Evolutionary conservation across 2,329 filamentous ascomycete genomes (phyloP).

Genomic region (Aspergillus oerlinghausenensis): DNA sequence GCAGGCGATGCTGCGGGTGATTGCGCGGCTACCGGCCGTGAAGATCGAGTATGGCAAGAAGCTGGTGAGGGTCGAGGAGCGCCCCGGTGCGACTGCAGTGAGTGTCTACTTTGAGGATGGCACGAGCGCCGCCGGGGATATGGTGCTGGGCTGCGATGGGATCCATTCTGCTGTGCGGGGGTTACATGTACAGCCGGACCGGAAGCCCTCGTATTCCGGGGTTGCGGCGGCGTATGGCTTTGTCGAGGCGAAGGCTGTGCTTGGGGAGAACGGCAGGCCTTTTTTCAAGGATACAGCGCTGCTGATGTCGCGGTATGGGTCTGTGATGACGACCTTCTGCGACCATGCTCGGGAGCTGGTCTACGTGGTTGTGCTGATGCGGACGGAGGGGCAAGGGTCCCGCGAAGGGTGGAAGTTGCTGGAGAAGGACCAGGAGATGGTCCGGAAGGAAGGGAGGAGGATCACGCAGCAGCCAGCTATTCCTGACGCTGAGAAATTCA

Average conservation of each 20-base stretch:
- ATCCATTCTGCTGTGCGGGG: constrained; percentile 2
- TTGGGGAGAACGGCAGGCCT: not conserved
- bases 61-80: not conserved
- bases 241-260: not conserved
- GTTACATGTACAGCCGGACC: not conserved
- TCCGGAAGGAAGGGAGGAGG: not conserved
- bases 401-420: constrained; percentile 8
- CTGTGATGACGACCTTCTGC: constrained; percentile 5
- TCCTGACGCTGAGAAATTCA: not conserved
- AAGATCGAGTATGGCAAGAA: not conserved
- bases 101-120: not conserved
- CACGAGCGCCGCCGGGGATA: not conserved
- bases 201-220: not conserved
- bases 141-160: constrained; percentile 1
- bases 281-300: not conserved
- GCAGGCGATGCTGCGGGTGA: not conserved
- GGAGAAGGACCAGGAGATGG: constrained; percentile 6
- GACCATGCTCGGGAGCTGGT: constrained; percentile 6
- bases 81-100: not conserved
- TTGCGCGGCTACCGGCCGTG: not conserved
- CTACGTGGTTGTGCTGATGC: constrained; percentile 9
- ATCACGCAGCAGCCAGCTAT: not conserved
- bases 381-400: constrained; percentile 7
- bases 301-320: not conserved
- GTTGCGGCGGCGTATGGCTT: not conserved